Evolutionary conservation across 108 stramenopile species (phyloP).

Genomic region (Pseudonitzschia multiseries): DNA sequence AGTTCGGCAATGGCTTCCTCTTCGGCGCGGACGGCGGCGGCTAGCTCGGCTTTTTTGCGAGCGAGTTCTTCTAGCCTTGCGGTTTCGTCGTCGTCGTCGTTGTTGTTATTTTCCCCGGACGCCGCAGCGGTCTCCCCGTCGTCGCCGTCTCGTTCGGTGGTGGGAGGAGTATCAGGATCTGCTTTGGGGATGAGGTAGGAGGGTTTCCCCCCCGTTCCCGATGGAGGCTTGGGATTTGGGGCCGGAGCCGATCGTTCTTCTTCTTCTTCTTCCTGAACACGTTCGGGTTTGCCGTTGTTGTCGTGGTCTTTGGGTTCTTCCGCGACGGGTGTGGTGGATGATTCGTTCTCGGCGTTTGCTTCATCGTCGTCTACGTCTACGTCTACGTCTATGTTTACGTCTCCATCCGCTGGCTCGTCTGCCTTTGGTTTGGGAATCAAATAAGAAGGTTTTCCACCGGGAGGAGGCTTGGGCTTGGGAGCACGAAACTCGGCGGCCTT

Average conservation of each 20-base stretch:
- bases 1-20: neutral
- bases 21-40: neutral
- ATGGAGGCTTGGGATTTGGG: too few relatives aligned
- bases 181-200: too few relatives aligned
- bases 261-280: neutral
- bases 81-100: neutral
- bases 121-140: too few relatives aligned
- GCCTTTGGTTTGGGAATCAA: neutral
- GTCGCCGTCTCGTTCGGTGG: too few relatives aligned
- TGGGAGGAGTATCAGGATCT: too few relatives aligned
- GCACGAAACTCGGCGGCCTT: neutral
- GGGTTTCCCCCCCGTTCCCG: too few relatives aligned
- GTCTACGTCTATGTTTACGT: neutral
- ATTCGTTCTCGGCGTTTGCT: neutral
- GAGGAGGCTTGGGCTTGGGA: neutral
- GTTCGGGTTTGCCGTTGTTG: neutral
- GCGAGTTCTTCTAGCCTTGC: neutral
- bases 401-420: neutral
- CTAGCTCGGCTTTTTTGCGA: neutral
- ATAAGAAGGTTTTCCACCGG: conserved; percentile 6
- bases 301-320: neutral
- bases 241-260: too few relatives aligned
- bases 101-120: neutral
- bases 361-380: neutral
- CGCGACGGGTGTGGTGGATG: too few relatives aligned